These are phyloP conservation scores for Leptographium radiaticola DNA, from an alignment of 2,329 filamentous ascomycete species.

Conservation along the genomic window DNA sequence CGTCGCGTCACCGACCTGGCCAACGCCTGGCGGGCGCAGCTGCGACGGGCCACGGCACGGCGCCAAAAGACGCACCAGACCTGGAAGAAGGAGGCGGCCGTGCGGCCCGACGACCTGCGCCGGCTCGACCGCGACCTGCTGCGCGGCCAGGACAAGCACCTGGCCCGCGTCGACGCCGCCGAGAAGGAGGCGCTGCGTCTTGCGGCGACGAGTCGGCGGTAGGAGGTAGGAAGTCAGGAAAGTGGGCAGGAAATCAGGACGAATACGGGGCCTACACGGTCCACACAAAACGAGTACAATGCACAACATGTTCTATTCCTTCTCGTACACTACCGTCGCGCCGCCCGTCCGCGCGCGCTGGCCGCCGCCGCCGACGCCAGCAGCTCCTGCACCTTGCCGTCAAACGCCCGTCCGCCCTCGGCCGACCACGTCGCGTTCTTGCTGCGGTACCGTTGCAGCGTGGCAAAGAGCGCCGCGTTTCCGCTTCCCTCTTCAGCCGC, in stretches of 20 bases:
- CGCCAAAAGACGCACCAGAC: conserved; percentile 33
- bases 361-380: conserved; percentile 10
- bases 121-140: conserved; percentile 33
- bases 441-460: conserved; percentile 22
- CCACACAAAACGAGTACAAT: too few species aligned
- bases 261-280: too few species aligned
- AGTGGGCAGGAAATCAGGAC: too few species aligned
- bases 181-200: conserved; percentile 36
- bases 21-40: conserved; percentile 36
- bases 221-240: too few species aligned
- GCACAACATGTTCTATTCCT: too few species aligned
- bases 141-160: conserved; percentile 38
- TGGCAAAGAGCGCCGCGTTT: conserved; percentile 3
- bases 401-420: conserved; percentile 25
- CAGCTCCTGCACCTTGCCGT: conserved; percentile 18
- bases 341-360: not conserved
- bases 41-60: conserved; percentile 25
- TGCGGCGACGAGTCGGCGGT: conserved; percentile 12
- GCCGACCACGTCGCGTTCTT: conserved; percentile 20
- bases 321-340: not conserved
- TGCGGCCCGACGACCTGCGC: conserved; percentile 30
- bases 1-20: conserved; percentile 30
- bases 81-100: conserved; percentile 30
- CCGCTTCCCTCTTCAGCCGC: too few species aligned
- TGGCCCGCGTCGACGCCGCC: conserved; percentile 33